phyloP scores from a whole-genome alignment of 1,284 basidiomycete genomes.

The Ceratobasidium sp. region DNA sequence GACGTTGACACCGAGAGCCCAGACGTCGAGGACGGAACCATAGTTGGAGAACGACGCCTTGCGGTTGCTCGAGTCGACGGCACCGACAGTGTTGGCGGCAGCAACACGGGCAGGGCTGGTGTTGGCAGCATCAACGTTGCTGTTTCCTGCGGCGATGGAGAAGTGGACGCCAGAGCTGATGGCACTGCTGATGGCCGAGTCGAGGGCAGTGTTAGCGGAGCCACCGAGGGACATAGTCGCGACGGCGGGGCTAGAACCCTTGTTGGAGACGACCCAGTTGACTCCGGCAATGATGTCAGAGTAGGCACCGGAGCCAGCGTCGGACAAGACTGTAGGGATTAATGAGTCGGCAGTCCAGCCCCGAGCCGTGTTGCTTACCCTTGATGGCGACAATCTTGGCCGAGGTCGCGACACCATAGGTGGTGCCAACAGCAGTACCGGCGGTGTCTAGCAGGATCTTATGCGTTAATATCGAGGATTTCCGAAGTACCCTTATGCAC shows the following conservation, averaged over 20 bases:
- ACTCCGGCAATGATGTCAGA: constrained; percentile 85
- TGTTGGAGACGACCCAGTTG: constrained; percentile 76
- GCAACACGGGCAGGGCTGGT: constrained; percentile 63
- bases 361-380: constrained; percentile 45
- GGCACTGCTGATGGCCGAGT: constrained; percentile 48
- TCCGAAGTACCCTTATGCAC: constrained; percentile 6
- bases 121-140: constrained; percentile 58
- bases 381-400: constrained; percentile 95
- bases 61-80: constrained; percentile 79
- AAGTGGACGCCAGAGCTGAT: constrained; percentile 89
- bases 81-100: constrained; percentile 86
- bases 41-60: constrained; percentile 90
- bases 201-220: constrained; percentile 37
- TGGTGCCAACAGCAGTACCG: constrained; percentile 58
- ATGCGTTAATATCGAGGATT: background rate
- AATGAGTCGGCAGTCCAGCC: background rate
- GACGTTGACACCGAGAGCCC: constrained; percentile 70
- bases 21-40: constrained; percentile 53
- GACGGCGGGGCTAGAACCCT: constrained; percentile 28
- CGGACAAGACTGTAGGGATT: constrained; percentile 71
- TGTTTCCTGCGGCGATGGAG: constrained; percentile 88
- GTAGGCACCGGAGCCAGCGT: constrained; percentile 93
- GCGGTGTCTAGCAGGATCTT: constrained; percentile 44
- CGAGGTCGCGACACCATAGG: constrained; percentile 94
- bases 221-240: constrained; percentile 41